Percentiles rank a stretch among this genome's conserved stretches.
Evolutionary conservation across 176 grass and related monocot genomes (phyloP).

Genomic region (Dendrocalamus sinicus): DNA sequence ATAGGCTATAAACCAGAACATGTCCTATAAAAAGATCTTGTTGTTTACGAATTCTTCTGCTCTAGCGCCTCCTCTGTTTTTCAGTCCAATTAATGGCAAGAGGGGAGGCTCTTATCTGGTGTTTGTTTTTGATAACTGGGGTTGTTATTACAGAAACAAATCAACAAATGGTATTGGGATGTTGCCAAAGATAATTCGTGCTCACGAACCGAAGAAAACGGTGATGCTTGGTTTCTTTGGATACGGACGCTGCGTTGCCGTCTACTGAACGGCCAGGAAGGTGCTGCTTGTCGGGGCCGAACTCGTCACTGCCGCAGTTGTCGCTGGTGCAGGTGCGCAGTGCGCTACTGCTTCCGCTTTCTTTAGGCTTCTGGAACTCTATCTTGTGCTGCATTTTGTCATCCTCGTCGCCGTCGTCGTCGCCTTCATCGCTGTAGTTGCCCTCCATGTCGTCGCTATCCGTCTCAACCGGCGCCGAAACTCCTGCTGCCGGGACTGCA

Average conservation of each 20-base stretch:
- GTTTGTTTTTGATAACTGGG: not conserved
- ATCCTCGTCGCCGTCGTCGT: constrained; percentile 51
- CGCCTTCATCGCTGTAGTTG: constrained; percentile 54
- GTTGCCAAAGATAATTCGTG: not conserved
- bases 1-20: constrained; percentile 21
- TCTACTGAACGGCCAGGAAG: constrained; percentile 60
- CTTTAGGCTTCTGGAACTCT: constrained; percentile 64
- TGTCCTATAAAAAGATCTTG: constrained; percentile 26
- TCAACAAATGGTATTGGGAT: constrained; percentile 50
- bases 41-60: constrained; percentile 1
- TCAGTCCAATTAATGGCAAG: constrained; percentile 8
- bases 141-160: constrained; percentile 54
- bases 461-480: constrained; percentile 49
- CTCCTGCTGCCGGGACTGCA: constrained; percentile 50
- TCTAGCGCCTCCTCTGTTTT: constrained; percentile 36
- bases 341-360: not conserved
- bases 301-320: constrained; percentile 17
- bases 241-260: not conserved
- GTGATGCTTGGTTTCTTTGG: constrained; percentile 26
- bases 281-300: constrained; percentile 51
- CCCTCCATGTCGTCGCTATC: constrained; percentile 62
- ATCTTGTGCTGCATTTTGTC: constrained; percentile 68
- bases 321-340: not conserved
- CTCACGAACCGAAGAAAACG: constrained; percentile 37
- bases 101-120: not conserved